Conservation (phyloP, 345 rosid species). For the Citrus sp. region DNA sequence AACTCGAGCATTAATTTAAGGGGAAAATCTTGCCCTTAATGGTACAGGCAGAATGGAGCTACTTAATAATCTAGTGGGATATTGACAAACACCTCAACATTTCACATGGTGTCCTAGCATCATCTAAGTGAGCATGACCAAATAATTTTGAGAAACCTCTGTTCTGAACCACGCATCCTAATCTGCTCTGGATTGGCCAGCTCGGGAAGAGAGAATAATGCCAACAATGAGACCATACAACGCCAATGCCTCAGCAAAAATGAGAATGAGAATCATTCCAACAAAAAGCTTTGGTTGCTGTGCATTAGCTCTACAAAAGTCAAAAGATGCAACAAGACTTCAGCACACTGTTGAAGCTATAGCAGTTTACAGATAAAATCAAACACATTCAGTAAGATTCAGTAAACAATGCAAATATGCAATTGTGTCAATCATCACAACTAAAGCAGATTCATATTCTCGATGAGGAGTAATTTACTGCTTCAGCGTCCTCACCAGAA, state of each 20-base stretch:
- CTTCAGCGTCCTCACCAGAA: neutral
- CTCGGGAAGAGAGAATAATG: constrained; percentile 47
- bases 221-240: constrained; percentile 53
- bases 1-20: neutral
- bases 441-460: neutral
- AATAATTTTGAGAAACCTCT: neutral
- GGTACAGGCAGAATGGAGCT: neutral
- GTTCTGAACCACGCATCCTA: neutral
- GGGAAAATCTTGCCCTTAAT: neutral
- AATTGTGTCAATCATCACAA: neutral
- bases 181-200: constrained; percentile 45
- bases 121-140: neutral
- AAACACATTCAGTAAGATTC: neutral
- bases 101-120: neutral
- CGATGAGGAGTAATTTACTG: neutral
- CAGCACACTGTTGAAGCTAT: neutral
- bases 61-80: neutral
- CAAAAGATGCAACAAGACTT: neutral
- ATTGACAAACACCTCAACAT: neutral
- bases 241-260: constrained; percentile 57
- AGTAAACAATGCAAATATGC: neutral
- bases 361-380: neutral
- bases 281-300: constrained; percentile 59
- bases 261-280: constrained; percentile 58
- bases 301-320: constrained; percentile 39